Evolutionary conservation across 2,329 filamentous ascomycete species (phyloP), one percentile per base, ranked within the genome.

Genomic region (Aspergillus vadensis): DNA sequence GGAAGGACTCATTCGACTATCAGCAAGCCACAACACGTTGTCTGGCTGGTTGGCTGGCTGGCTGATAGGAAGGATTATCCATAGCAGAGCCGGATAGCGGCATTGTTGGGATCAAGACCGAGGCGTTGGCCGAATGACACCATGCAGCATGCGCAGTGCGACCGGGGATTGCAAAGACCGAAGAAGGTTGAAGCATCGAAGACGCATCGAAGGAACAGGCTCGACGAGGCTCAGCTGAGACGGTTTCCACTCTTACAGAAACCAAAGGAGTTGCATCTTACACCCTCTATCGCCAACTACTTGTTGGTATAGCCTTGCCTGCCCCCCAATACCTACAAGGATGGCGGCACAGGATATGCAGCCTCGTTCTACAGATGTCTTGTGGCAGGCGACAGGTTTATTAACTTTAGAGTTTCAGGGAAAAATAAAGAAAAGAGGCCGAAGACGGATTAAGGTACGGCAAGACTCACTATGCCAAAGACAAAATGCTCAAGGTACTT

Each of bases 121-220:
- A 53, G 61, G 65, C 59, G 61, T 65, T 65, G 62, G 60, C 56
- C 58, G 62, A 53, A 61, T 66, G 58, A 61, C 59, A 47, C 55
- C 58, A 38, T 49, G 36, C 44, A 58, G 52, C 55, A 51, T 53
- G 58, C 55, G 41, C 38, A 23, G 38, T 54, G 38, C 50, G 43
- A 41, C 25, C n/a, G 48, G n/a, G 49, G 52, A 56, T 41, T 52
- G 32, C 38, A 51, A 25, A 51, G 49, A 36, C 51, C 27, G 50
- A 57, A 60, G 48, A 56, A 49, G 51, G 58, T 58, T 55, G 55
- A 63, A 67, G 69, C 63, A 71, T 68, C 65, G 71, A 72, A 72
- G 68, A 69, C 63, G 71, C 70, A 71, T 71, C 68, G 69, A 72
- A 72, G 65, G 54, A 65, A 60, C 55, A 25, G 38, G 51, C 39